Base-by-base conservation (phyloP, 2,329 filamentous ascomycete species). In the Hypocrella siamensis region DNA sequence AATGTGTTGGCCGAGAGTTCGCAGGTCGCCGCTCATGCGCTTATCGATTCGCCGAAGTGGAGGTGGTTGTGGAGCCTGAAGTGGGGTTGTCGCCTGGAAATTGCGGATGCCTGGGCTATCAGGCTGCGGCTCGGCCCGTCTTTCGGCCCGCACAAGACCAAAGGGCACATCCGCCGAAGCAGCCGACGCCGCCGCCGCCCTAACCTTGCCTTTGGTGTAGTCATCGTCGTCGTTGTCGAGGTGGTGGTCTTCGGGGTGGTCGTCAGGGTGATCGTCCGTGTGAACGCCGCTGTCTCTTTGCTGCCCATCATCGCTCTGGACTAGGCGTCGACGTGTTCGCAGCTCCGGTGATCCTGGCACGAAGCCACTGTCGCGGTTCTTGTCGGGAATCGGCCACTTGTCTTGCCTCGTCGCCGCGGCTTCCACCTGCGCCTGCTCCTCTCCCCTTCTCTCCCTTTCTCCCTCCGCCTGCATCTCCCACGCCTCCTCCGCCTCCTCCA, bases 1-100 rank as follows among this genome's bases (percentile, higher is more conserved):
- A n/a, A n/a, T 52, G 51, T 52, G 52, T 46, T 52, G 51, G 42
- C 52, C 51, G 33, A 56, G 45, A 34, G 54, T 38, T 39, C 53
- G 43, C 46, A 92, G 65, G 64, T 92, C 81, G 55, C 79, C 77
- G 66, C 80, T 86, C 53, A 76, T 58, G 50, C 67, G 67, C 49
- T 58, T 65, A 51, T 77, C 74, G 40, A 70, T 67, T 40, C 82
- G 72, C 46, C 84, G 70, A 38, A 90, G 67, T 30, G 79, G 75
- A 40, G 78, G 79, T 11, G 16, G 15, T 8, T 14, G 15, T 8
- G 27, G 27, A 16, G 37, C 76, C 79, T 40, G 56, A 56, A 49
- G 56, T 28, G 30, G 32, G 32, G 14, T 34, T 21, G 15, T 28
- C 32, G 14, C 35, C 62, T 52, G 7, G 25, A 26, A 12, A 7